Evolutionary conservation across 2,329 filamentous ascomycete genomes (phyloP).

Genomic region (Venturiaceae sp.): DNA sequence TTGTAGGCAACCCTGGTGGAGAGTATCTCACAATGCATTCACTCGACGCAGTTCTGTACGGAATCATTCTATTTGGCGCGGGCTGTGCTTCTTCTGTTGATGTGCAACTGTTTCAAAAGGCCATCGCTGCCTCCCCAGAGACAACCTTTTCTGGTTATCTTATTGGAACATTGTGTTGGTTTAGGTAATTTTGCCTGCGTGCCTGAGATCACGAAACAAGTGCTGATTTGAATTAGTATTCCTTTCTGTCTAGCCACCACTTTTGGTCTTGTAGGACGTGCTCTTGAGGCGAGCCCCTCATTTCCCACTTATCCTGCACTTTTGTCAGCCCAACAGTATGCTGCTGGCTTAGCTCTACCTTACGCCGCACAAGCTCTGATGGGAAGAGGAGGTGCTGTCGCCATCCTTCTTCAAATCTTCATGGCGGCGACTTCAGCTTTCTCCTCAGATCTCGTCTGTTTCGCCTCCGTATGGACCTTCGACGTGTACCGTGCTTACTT

Average conservation of each 20-base stretch:
- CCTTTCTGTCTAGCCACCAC: conserved; percentile 16
- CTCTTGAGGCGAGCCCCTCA: conserved; percentile 12
- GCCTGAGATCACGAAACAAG: too few relatives aligned
- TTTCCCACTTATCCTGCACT: conserved; percentile 9
- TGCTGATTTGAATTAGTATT: conserved; percentile 1
- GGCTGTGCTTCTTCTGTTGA: conserved; percentile 17
- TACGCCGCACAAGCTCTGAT: conserved; percentile 24
- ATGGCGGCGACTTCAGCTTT: conserved; percentile 38
- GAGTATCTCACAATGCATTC: conserved; percentile 15
- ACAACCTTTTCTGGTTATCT: conserved; percentile 14
- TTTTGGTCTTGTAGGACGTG: conserved; percentile 16
- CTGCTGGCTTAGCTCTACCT: conserved; percentile 18
- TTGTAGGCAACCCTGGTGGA: conserved; percentile 18
- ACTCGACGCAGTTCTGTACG: conserved; percentile 14
- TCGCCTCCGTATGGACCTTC: conserved; percentile 28
- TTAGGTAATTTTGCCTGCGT: too few relatives aligned
- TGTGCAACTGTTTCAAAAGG: conserved; percentile 16
- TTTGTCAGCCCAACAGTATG: conserved; percentile 14
- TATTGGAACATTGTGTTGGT: conserved; percentile 16
- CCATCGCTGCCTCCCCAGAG: conserved; percentile 15
- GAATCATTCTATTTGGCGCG: conserved; percentile 13
- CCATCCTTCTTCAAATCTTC: conserved; percentile 33
- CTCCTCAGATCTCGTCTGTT: conserved; percentile 35
- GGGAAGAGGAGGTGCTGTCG: conserved; percentile 23
- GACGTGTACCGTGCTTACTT: conserved; percentile 29